phyloP scores from a whole-genome alignment of 139 green algal species.

The Marvania coccoides region DNA sequence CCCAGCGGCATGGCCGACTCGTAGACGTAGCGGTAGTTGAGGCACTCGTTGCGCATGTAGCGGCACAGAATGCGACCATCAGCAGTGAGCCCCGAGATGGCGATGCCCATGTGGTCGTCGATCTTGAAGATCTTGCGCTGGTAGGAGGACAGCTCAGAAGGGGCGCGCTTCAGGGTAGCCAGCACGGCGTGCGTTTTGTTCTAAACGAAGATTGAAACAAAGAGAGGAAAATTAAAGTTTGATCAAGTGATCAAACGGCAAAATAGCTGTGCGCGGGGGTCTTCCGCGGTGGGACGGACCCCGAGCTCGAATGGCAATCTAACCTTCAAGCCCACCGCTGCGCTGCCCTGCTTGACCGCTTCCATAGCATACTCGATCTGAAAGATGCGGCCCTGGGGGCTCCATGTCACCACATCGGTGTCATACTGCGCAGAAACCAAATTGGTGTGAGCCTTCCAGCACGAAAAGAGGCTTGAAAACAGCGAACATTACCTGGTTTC shows the following conservation, averaged over 20 bases:
- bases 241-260: not conserved
- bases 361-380: slow-evolving; percentile 99
- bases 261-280: no score
- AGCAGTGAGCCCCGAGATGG: slow-evolving; percentile 88
- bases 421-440: slow-evolving; percentile 80
- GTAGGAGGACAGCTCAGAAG: slow-evolving; percentile 84
- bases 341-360: slow-evolving; percentile 95
- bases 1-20: slow-evolving; percentile 81
- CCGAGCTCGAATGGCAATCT: not conserved
- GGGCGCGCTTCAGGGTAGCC: slow-evolving; percentile 81
- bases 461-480: not conserved
- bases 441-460: not conserved
- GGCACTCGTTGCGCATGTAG: slow-evolving; percentile 96
- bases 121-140: slow-evolving; percentile 94
- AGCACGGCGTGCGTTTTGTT: slow-evolving; percentile 84
- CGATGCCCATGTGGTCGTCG: slow-evolving; percentile 97
- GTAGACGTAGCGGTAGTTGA: slow-evolving; percentile 92
- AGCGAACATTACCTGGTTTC: slow-evolving; percentile 3
- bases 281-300: no score
- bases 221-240: not conserved
- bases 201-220: slow-evolving; percentile 28
- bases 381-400: slow-evolving; percentile 85
- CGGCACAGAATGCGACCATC: slow-evolving; percentile 86
- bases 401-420: slow-evolving; percentile 94
- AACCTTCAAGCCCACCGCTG: slow-evolving; percentile 85